Conservation (phyloP, 129 eudicot genomes). For the Flaveria linearis region DNA sequence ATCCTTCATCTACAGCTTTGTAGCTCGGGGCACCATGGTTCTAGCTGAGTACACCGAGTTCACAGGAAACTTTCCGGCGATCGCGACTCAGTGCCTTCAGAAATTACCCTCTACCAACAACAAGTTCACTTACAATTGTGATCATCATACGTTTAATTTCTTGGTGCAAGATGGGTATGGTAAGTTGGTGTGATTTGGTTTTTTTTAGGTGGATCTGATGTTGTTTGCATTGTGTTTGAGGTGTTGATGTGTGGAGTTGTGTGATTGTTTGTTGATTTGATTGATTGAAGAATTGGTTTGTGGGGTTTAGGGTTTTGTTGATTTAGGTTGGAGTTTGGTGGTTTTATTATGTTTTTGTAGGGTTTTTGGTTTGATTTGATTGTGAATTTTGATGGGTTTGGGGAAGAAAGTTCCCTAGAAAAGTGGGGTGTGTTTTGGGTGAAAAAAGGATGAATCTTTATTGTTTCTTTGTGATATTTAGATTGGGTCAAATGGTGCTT, state of each 20-base stretch:
- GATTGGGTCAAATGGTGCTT: slow-evolving; percentile 1
- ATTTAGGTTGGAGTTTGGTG: neutral
- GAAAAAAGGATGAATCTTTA: slow-evolving; percentile 12
- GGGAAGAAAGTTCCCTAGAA: slow-evolving; percentile 21
- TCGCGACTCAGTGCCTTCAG: slow-evolving; percentile 87
- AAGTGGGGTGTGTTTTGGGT: slow-evolving; percentile 29
- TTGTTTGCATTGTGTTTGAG: slow-evolving; percentile 19
- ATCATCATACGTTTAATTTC: slow-evolving; percentile 83
- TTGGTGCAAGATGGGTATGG: slow-evolving; percentile 87
- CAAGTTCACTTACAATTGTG: slow-evolving; percentile 74
- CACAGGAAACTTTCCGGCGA: slow-evolving; percentile 87
- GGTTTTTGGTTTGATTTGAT: slow-evolving; percentile 28
- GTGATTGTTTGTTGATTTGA: slow-evolving; percentile 10
- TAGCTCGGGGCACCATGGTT: slow-evolving; percentile 82
- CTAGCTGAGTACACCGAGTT: slow-evolving; percentile 86
- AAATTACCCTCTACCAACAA: slow-evolving; percentile 64
- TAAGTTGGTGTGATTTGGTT: slow-evolving; percentile 18
- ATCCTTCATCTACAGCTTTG: slow-evolving; percentile 87
- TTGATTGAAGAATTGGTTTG: slow-evolving; percentile 1
- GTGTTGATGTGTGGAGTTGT: slow-evolving; percentile 11
- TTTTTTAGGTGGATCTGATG: slow-evolving; percentile 38
- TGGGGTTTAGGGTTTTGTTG: neutral
- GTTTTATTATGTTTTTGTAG: slow-evolving; percentile 15
- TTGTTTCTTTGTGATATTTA: neutral
- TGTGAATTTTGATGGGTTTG: neutral